Conservation (phyloP, 1,284 basidiomycete genomes). For the Apiotrichum veenhuisii region DNA sequence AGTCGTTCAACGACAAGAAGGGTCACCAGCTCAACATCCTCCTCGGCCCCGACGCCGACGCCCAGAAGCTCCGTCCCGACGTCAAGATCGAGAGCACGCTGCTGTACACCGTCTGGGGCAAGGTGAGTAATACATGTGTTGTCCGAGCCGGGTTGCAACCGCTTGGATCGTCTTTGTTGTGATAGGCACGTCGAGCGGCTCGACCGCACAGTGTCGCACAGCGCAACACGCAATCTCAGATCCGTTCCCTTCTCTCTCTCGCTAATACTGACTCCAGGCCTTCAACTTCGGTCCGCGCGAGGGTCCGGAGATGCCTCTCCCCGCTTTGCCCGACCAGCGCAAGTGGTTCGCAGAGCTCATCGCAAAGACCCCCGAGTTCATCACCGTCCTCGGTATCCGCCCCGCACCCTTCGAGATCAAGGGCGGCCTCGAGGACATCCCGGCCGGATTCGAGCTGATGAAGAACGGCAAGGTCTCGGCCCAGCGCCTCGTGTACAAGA, state of each 20-base stretch:
- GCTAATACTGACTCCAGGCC: no score
- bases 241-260: no score
- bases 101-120: slow-evolving; percentile 25
- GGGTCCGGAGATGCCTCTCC: slow-evolving; percentile 15
- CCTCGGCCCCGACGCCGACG: slow-evolving; percentile 21
- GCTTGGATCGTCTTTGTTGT: no score
- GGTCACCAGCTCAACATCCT: slow-evolving; percentile 33
- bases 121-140: slow-evolving; percentile 1
- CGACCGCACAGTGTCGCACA: no score
- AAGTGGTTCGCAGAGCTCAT: slow-evolving; percentile 26
- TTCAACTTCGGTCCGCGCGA: slow-evolving; percentile 32
- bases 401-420: slow-evolving; percentile 29
- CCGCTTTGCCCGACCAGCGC: slow-evolving; percentile 23
- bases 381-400: slow-evolving; percentile 26
- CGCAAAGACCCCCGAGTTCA: slow-evolving; percentile 23
- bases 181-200: no score
- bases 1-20: slow-evolving; percentile 26
- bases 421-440: slow-evolving; percentile 31
- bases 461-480: slow-evolving; percentile 19
- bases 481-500: slow-evolving; percentile 16
- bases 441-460: slow-evolving; percentile 27
- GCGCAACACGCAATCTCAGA: no score
- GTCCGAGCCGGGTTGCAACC: no score
- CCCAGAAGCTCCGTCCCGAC: slow-evolving; percentile 22
- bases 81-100: slow-evolving; percentile 32